Percentiles rank a stretch among this genome's conserved stretches.
Conservation (phyloP, 257 asterid species). For the Ehretia macrophylla region DNA sequence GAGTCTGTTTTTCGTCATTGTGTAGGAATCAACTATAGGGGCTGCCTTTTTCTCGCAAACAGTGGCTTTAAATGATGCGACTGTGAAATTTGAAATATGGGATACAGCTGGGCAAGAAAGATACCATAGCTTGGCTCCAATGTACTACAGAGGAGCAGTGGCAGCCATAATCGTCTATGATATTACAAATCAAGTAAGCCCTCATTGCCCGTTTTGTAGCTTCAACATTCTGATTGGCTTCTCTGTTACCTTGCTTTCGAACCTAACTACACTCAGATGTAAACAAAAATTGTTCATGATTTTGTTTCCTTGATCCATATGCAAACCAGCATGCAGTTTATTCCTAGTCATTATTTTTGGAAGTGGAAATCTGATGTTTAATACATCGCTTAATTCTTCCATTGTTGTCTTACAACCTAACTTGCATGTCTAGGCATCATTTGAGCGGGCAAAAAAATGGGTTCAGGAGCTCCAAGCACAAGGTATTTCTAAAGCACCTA, state of each 20-base stretch:
- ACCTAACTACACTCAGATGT: no score
- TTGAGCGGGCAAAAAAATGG: conserved; percentile 87
- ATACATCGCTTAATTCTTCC: neutral
- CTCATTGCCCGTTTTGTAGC: neutral
- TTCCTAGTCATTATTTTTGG: neutral
- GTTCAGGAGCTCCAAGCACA: conserved; percentile 89
- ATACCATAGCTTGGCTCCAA: conserved; percentile 90
- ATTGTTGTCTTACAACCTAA: no score
- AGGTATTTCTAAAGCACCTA: conserved; percentile 31
- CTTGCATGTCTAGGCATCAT: conserved; percentile 49
- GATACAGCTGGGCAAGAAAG: conserved; percentile 95
- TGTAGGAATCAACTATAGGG: conserved; percentile 86
- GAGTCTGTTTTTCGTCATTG: conserved; percentile 12
- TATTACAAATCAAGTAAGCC: conserved; percentile 67
- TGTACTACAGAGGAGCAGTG: conserved; percentile 95
- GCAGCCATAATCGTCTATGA: conserved; percentile 82
- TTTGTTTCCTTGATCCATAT: no score
- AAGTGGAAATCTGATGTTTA: no score
- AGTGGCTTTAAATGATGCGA: conserved; percentile 72
- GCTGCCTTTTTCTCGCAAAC: conserved; percentile 91
- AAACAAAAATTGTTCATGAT: no score
- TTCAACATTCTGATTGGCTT: neutral
- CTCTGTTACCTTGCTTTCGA: neutral
- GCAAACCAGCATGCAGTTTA: neutral
- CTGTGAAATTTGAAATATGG: conserved; percentile 89